phyloP scores from a whole-genome alignment of 306 rosid genomes.

The Vigna hirtella region DNA sequence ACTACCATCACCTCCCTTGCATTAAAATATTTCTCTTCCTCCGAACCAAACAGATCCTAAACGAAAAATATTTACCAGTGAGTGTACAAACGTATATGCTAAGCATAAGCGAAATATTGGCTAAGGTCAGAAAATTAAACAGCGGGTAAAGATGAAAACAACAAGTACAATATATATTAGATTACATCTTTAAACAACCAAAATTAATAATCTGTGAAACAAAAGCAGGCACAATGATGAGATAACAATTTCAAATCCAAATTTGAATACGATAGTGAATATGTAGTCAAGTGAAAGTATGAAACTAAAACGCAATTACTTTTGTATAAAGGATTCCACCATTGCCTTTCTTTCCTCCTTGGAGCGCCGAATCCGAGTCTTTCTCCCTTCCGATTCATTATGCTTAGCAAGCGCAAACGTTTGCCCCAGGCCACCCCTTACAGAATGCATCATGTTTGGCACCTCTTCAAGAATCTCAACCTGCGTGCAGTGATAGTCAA shows the following conservation, averaged over 20 bases:
- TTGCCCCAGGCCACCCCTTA: slow-evolving; percentile 83
- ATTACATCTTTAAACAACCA: neutral
- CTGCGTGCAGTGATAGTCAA: slow-evolving; percentile 45
- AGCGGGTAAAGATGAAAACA: neutral
- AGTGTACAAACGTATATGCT: neutral
- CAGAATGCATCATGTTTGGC: slow-evolving; percentile 65
- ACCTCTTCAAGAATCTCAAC: slow-evolving; percentile 36
- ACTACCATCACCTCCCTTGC: neutral
- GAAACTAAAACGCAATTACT: slow-evolving; percentile 54
- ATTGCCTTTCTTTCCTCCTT: slow-evolving; percentile 91
- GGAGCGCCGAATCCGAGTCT: slow-evolving; percentile 82
- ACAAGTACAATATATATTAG: neutral
- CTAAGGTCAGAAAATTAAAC: neutral
- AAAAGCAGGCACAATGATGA: neutral
- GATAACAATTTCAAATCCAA: slow-evolving; percentile 1
- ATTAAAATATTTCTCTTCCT: neutral
- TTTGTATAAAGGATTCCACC: slow-evolving; percentile 87
- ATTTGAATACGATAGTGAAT: neutral
- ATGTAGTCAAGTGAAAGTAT: neutral
- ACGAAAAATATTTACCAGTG: neutral
- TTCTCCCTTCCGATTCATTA: slow-evolving; percentile 83
- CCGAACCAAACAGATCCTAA: neutral
- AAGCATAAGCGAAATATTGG: neutral
- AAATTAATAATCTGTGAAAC: neutral
- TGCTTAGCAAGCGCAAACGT: slow-evolving; percentile 89